A percentile compares a stretch with the other conserved stretches of the same genome.
Conservation (phyloP, 352 stramenopile species). For the Blastocystis sp. region DNA sequence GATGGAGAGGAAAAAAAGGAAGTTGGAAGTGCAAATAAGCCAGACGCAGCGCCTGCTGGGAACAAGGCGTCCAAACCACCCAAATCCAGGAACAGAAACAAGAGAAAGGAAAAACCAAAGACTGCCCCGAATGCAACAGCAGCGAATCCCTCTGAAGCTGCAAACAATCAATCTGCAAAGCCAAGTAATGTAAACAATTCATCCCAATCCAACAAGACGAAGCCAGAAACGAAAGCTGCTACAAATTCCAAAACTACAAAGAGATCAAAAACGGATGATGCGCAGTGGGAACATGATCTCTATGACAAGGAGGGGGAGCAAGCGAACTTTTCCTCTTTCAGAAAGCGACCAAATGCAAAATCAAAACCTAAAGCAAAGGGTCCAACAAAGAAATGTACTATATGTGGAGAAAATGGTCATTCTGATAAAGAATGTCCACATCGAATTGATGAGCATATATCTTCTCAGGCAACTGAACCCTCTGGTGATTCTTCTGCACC, state of each 20-base stretch:
- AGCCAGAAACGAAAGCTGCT: neutral
- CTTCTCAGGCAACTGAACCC: too few relatives aligned
- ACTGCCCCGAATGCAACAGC: neutral
- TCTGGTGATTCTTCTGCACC: too few relatives aligned
- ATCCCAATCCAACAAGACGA: neutral
- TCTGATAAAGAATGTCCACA: too few relatives aligned
- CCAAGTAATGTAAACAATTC: neutral
- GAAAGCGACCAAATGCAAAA: neutral
- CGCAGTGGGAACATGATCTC: neutral
- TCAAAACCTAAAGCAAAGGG: too few relatives aligned
- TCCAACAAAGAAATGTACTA: too few relatives aligned
- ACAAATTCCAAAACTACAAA: neutral
- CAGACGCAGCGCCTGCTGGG: too few relatives aligned
- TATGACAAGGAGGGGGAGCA: neutral
- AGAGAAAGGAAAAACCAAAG: neutral
- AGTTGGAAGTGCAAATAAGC: too few relatives aligned
- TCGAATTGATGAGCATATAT: too few relatives aligned
- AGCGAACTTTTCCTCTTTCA: neutral
- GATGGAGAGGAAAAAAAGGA: too few relatives aligned
- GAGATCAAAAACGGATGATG: neutral
- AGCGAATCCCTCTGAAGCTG: neutral
- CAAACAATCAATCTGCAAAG: neutral
- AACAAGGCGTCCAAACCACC: too few relatives aligned
- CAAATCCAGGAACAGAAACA: too few relatives aligned
- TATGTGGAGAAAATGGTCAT: too few relatives aligned